Base-by-base conservation (phyloP, 768 basidiomycete genomes). In the Fomitopsis serialis region DNA sequence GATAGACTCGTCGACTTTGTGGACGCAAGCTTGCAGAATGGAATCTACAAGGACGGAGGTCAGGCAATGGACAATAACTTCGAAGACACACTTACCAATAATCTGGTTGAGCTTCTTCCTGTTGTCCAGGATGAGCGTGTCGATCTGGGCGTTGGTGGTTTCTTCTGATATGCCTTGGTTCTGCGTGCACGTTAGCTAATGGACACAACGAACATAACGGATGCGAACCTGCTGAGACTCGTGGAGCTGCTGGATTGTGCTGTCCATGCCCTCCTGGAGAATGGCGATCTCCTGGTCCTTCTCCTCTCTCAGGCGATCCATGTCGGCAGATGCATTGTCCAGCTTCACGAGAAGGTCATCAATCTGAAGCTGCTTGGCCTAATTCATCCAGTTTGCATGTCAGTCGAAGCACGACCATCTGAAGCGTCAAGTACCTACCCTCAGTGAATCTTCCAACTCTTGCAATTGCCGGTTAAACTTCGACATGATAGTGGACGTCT, bases 21-120 rank as follows among this genome's bases (percentile, higher is more conserved):
- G 89, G 27, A 97, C 88, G 68, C 96, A 98, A 3, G 92, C 90
- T 67, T 97, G 92, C 21, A 99, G 74, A 65, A 98, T 98, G 0
- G 96, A 98, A 71, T 99, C 96, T 94, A 24, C 49, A 21, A 50
- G 23, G n/a, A n/a, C 49, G 27, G n/a, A 47, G 52, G 56, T 53
- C 52, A 56, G 37, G 65, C 51, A n/a, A 22, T 23, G 34, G 50
- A 46, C 21, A 35, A 43, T 43, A 25, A 48, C n/a, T 9, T 9
- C 21, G 36, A 35, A 8, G 50, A 40, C 13, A 40, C 6, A n/a
- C 74, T 35, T 27, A 91, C 92, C 91, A 63, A 99, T 98, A 66
- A 99, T 95, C 62, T 92, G 81, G 70, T 99, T 98, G 59, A 99
- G 77, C 72, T 98, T 96, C 78, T 98, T 98, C 67, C 94, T 83